A percentile compares a stretch with the other conserved stretches of the same genome.
Evolutionary conservation across 2,329 filamentous ascomycete species (phyloP).

Genomic region (Fusarium falciforme): DNA sequence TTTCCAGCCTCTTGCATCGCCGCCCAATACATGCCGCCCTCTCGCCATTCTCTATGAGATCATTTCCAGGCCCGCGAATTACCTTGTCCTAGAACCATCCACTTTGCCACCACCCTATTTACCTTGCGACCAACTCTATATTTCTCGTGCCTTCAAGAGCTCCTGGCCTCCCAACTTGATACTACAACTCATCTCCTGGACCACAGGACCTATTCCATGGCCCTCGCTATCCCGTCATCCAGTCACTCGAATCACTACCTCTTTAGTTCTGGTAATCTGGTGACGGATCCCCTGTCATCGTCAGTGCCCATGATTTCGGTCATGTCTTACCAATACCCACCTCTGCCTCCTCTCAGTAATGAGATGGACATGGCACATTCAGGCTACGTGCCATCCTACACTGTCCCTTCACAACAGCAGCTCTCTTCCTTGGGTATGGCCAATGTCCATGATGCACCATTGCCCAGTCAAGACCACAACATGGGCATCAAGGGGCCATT

Average conservation of each 20-base stretch:
- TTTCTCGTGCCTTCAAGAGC: neutral
- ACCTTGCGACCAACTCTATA: constrained; percentile 1
- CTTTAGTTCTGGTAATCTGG: constrained; percentile 14
- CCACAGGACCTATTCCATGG: constrained; percentile 31
- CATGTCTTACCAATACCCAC: constrained; percentile 64
- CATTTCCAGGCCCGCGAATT: constrained; percentile 2
- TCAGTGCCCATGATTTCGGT: constrained; percentile 30
- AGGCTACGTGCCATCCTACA: constrained; percentile 49
- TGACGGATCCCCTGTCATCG: constrained; percentile 19
- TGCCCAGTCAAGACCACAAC: constrained; percentile 49
- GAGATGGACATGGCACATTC: constrained; percentile 56
- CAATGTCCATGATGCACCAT: constrained; percentile 49
- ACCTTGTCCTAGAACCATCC: constrained; percentile 7
- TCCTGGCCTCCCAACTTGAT: constrained; percentile 1
- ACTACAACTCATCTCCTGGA: neutral
- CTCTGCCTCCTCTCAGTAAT: constrained; percentile 54
- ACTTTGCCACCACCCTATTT: constrained; percentile 10
- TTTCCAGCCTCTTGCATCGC: constrained; percentile 21
- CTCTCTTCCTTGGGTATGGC: constrained; percentile 48
- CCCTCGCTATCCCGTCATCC: constrained; percentile 24
- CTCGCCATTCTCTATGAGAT: constrained; percentile 7
- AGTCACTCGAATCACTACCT: constrained; percentile 21
- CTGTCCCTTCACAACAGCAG: constrained; percentile 45
- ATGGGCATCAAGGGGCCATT: constrained; percentile 60
- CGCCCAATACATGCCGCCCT: constrained; percentile 14